Conservation (phyloP, 768 basidiomycete genomes). For the Coprinopsis cinerea region DNA sequence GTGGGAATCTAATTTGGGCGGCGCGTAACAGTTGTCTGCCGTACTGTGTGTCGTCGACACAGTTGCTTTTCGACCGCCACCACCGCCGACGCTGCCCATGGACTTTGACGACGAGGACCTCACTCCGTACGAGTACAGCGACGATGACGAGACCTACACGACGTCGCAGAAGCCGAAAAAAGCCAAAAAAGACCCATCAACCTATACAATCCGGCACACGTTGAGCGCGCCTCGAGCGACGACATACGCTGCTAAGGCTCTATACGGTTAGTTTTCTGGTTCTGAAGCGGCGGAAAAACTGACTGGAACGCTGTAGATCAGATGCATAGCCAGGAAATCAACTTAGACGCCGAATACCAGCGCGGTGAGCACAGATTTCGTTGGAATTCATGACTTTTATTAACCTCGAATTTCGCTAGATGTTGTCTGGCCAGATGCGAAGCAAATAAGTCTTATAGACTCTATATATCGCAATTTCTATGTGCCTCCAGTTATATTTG, state of each 20-base stretch:
- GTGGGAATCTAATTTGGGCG: background rate
- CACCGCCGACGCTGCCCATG: background rate
- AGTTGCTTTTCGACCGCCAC: background rate
- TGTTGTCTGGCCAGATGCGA: conserved; percentile 74
- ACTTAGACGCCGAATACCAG: conserved; percentile 75
- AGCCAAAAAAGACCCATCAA: conserved; percentile 15
- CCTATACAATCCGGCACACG: conserved; percentile 36
- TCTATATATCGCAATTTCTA: conserved; percentile 76
- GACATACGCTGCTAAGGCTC: conserved; percentile 56
- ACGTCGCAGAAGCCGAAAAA: conserved; percentile 11
- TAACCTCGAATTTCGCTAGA: conserved; percentile 31
- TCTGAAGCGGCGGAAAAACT: conserved; percentile 4
- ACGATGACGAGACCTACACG: conserved; percentile 11
- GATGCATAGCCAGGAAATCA: conserved; percentile 55
- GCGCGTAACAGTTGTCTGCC: background rate
- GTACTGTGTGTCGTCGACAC: too few relatives aligned
- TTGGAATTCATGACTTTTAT: background rate
- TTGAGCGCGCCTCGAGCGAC: conserved; percentile 53
- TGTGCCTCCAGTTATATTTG: conserved; percentile 57
- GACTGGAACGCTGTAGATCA: conserved; percentile 42
- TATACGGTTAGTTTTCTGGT: conserved; percentile 42
- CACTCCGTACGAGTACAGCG: conserved; percentile 25
- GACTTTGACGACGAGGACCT: conserved; percentile 27
- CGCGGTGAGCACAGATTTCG: conserved; percentile 41
- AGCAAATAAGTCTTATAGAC: conserved; percentile 73